phyloP scores from a whole-genome alignment of 495 filamentous ascomycete genomes.

The Poronia punctata region DNA sequence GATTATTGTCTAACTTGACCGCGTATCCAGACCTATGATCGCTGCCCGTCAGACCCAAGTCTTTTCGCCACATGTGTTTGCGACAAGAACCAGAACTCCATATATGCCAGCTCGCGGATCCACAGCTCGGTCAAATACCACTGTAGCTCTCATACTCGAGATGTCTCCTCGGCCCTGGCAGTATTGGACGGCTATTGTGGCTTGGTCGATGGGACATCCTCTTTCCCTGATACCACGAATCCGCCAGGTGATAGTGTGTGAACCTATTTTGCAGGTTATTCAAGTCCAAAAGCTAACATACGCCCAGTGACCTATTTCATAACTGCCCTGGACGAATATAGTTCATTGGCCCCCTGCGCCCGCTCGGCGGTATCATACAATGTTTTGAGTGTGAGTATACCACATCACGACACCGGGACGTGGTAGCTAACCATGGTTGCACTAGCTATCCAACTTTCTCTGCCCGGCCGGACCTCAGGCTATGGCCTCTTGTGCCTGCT shows the following conservation, averaged over 20 bases:
- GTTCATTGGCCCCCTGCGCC: constrained; percentile 37
- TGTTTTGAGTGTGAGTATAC: constrained; percentile 28
- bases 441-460: constrained; percentile 28
- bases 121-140: constrained; percentile 32
- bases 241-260: constrained; percentile 39
- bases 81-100: constrained; percentile 39
- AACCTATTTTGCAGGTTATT: background rate
- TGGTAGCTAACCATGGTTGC: constrained; percentile 8
- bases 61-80: constrained; percentile 42
- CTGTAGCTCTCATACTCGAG: constrained; percentile 33
- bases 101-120: constrained; percentile 30
- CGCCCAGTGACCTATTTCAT: constrained; percentile 43
- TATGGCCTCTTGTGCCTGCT: constrained; percentile 42
- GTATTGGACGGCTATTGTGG: constrained; percentile 44
- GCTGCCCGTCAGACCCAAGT: constrained; percentile 32
- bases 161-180: constrained; percentile 39
- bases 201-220: constrained; percentile 36
- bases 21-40: constrained; percentile 18
- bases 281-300: background rate
- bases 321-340: constrained; percentile 39
- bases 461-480: constrained; percentile 38
- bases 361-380: constrained; percentile 32
- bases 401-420: background rate
- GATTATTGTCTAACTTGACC: constrained; percentile 11
- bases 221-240: constrained; percentile 34